Base-by-base conservation (phyloP, 805 yeast genomes). In the Candida silvatica region DNA sequence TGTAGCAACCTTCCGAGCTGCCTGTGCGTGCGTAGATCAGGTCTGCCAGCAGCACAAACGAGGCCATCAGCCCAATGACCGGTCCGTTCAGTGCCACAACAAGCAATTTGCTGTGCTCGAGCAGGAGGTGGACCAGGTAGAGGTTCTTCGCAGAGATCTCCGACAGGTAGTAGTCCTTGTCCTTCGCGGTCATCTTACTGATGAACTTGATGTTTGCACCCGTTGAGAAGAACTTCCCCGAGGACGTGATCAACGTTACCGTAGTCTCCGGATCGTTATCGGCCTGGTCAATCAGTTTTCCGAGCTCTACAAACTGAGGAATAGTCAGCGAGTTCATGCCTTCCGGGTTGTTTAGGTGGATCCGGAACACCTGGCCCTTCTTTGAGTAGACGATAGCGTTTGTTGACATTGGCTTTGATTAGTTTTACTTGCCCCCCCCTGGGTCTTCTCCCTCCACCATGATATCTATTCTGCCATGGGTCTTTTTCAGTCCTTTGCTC, bases 31-130 rank as follows among this genome's bases (percentile, higher is more conserved):
- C 78, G 51, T 83, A 85, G 7, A 86, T 66, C 39, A 86, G 65
- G 57, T 86, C 96, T 56, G 82, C 75, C 36, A 81, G 59, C n/a
- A 80, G 71, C 9, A 84, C 77, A 35, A 86, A 55, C 0, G 87
- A 86, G 2, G 88, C 75, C 22, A 77, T 64, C 39, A 86, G 66
- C 0, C 96, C 96, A 39, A 86, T 70, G 4, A 76, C 94, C 0
- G 96, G 95, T 0, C 96, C 96, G 52, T 86, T 86, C 38, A 86
- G 64, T 3, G 86, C 88, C 29, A 74, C 73, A 19, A 77, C 77
- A 25, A 86, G 59, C 6, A 84, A 64, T 52, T 86, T 86, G 7
- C 67, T 58, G 57, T 86, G 95, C 47, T 75, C 71, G 43, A 74
- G 71, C 52, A 83, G 74, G 26, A 79, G 63, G 43, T 76, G 71